These are phyloP conservation scores for Petrea volubilis DNA, from an alignment of 257 asterid genomes.

Conservation along the genomic window DNA sequence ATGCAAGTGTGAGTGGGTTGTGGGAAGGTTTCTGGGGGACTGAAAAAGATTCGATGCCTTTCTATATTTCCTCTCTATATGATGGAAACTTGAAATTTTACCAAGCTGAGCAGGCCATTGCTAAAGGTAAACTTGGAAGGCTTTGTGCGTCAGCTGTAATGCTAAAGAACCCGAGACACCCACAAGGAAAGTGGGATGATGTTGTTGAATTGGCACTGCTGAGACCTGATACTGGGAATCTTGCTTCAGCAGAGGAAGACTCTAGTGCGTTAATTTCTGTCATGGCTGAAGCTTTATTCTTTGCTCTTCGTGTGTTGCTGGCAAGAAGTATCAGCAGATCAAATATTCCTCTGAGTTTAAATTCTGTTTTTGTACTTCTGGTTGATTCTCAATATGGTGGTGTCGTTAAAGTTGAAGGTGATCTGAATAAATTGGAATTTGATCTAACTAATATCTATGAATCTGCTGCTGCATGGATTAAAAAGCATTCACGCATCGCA, in stretches of 20 bases:
- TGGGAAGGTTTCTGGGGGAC: conserved; percentile 96
- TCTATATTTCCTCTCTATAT: conserved; percentile 72
- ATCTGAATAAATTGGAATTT: conserved; percentile 68
- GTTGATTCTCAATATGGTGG: conserved; percentile 89
- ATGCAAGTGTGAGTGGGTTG: conserved; percentile 71
- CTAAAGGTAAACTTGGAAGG: conserved; percentile 74
- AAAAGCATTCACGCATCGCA: conserved; percentile 57
- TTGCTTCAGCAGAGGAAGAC: conserved; percentile 43
- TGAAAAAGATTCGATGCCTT: conserved; percentile 66
- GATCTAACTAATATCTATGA: conserved; percentile 73
- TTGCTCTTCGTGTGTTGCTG: conserved; percentile 81
- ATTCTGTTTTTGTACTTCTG: conserved; percentile 71
- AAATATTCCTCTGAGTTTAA: conserved; percentile 63
- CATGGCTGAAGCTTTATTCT: conserved; percentile 79
- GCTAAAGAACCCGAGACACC: conserved; percentile 95
- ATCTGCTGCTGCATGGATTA: conserved; percentile 88
- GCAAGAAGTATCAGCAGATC: conserved; percentile 91
- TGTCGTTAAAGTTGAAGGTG: conserved; percentile 90
- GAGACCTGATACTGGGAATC: conserved; percentile 62
- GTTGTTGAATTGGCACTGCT: conserved; percentile 77
- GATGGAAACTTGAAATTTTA: conserved; percentile 71
- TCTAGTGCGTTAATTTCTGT: conserved; percentile 45
- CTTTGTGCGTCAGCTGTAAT: conserved; percentile 90
- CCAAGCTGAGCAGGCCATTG: conserved; percentile 83
- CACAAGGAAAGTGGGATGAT: conserved; percentile 98